phyloP scores from a whole-genome alignment of 225 moss, liverwort and hornwort species.

The Anthoceros angustus region DNA sequence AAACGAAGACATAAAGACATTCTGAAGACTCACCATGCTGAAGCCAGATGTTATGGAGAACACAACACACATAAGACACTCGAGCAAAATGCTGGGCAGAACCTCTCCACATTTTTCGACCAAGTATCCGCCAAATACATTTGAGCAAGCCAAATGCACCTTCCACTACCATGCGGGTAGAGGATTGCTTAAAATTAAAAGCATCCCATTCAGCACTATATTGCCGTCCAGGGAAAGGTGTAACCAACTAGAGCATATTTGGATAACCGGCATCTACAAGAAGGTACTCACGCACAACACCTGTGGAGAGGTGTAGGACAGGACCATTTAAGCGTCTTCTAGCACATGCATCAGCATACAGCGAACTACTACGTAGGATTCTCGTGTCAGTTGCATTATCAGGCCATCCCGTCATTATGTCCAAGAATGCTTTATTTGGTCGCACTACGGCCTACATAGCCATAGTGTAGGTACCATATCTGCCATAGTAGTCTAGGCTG shows the following conservation, averaged over 20 bases:
- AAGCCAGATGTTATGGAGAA: constrained; percentile 63
- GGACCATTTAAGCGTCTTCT: constrained; percentile 8
- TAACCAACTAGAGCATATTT: constrained; percentile 12
- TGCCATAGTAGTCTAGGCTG: neutral
- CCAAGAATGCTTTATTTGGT: constrained; percentile 11
- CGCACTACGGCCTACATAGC: neutral
- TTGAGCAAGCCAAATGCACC: constrained; percentile 55
- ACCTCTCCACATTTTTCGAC: constrained; percentile 53
- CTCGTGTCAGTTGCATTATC: constrained; percentile 12
- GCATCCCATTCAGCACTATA: constrained; percentile 6
- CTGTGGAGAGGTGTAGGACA: neutral
- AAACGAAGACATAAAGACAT: neutral
- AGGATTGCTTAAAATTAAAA: constrained; percentile 16
- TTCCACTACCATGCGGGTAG: constrained; percentile 43
- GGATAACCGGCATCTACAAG: constrained; percentile 19
- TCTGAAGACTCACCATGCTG: constrained; percentile 26
- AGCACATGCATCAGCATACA: constrained; percentile 4
- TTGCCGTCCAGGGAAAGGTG: constrained; percentile 9
- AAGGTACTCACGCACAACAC: constrained; percentile 10
- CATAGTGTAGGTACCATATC: neutral
- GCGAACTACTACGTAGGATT: constrained; percentile 7
- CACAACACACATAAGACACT: constrained; percentile 57
- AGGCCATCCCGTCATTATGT: constrained; percentile 19
- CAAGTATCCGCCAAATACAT: constrained; percentile 18
- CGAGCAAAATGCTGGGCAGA: constrained; percentile 51